Conservation (phyloP, 306 rosid genomes). For the Quercus cerris region DNA sequence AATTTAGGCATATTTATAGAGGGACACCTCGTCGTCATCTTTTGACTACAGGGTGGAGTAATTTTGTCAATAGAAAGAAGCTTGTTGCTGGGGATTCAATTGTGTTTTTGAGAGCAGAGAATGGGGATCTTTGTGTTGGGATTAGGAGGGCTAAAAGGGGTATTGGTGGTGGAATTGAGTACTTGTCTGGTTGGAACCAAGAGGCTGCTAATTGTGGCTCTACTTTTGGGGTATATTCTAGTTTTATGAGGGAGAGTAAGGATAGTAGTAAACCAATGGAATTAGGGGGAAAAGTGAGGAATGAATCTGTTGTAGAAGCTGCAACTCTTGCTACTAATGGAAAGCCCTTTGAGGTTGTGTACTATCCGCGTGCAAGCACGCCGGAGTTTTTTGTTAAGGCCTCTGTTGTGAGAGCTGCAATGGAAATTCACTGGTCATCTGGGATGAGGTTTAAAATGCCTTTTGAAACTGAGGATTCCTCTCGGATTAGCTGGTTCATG, state of each 20-base stretch:
- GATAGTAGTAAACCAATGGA: constrained; percentile 18
- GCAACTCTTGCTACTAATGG: constrained; percentile 70
- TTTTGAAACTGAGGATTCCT: constrained; percentile 92
- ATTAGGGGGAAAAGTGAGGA: constrained; percentile 38
- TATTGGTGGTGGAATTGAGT: constrained; percentile 68
- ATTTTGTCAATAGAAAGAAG: constrained; percentile 90
- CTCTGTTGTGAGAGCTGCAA: constrained; percentile 62
- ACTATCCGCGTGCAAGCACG: constrained; percentile 80
- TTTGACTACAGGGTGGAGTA: constrained; percentile 97
- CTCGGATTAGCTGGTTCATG: constrained; percentile 98
- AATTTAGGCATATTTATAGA: constrained; percentile 94
- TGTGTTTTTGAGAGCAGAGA: constrained; percentile 78
- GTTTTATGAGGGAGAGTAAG: constrained; percentile 34
- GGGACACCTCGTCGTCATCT: constrained; percentile 98
- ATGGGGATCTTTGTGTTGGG: constrained; percentile 93
- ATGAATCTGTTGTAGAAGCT: constrained; percentile 70
- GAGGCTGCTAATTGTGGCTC: constrained; percentile 22
- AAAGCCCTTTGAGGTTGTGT: constrained; percentile 74
- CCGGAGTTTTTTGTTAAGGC: constrained; percentile 88
- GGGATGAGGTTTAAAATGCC: constrained; percentile 99
- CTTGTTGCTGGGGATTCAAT: constrained; percentile 98
- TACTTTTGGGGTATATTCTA: constrained; percentile 41
- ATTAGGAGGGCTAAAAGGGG: constrained; percentile 95
- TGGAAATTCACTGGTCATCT: constrained; percentile 78
- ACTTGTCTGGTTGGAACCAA: constrained; percentile 58